Base-by-base conservation (phyloP, 2,329 filamentous ascomycete genomes). In the Raffaelea deltoideospora region DNA sequence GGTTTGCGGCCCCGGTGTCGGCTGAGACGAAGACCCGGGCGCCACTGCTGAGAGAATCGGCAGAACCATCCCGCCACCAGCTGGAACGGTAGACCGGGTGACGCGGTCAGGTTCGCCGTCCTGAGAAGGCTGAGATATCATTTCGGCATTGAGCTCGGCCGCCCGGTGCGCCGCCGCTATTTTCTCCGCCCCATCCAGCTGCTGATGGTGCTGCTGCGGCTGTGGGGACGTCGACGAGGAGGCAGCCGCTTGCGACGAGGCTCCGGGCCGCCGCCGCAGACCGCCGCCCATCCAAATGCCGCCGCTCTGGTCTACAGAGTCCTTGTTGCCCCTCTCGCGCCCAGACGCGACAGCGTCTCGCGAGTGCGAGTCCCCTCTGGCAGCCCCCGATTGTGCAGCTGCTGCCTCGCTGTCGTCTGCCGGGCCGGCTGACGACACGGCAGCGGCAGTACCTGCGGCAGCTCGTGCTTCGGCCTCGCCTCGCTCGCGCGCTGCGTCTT, bases 401-500 rank as follows among this genome's bases (percentile, higher is more conserved):
- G 23, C 28, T 3, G 33, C 20, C 10, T 8, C 22, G 3, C 22
- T 17, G 5, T 6, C 13, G 11, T 5, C 35, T 9, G 26, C 27
- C 2, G 35, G 11, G 11, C 32, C 31, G 9, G 41, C 35, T 3
- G 44, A 72, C 61, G 39, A 49, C 31, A 54, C 53, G 14, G 52
- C 50, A 7, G 65, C 67, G 39, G 35, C 33, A 14, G 37, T 27
- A 2, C 20, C 31, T 1, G 27, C 10, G 3, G 34, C 32, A 2
- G 35, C 39, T n/a, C 27, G 37, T 3, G 34, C 37, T 2, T 32
- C 43, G 1, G 22, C 33, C 27, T 64, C 60, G 30, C 57, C 76
- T 45, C 72, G 69, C 30, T 65, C 61, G 33, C 57, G 55, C 3
- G 60, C 55, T 13, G 79, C 84, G 53, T 90, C 82, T 59, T 96